Evolutionary conservation across 345 rosid genomes (phyloP).

Genomic region (Kernera saxatilis): DNA sequence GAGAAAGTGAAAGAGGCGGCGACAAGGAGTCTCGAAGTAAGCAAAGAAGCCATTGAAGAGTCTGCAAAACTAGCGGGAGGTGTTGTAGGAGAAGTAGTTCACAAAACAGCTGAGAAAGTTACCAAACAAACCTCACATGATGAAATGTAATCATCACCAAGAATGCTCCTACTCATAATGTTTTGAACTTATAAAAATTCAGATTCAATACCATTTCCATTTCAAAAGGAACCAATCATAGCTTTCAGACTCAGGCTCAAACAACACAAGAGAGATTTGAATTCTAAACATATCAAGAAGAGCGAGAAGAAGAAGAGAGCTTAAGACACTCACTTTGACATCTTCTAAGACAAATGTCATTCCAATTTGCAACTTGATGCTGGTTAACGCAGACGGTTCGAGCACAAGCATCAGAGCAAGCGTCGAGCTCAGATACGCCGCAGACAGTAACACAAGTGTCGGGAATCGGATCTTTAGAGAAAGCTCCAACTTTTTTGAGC

Average conservation of each 20-base stretch:
- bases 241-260: not conserved
- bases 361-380: slow-evolving; percentile 90
- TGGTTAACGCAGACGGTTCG: slow-evolving; percentile 83
- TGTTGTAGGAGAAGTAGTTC: slow-evolving; percentile 36
- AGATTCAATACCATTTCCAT: slow-evolving; percentile 3
- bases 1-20: slow-evolving; percentile 56
- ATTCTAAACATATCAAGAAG: slow-evolving; percentile 10
- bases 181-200: slow-evolving; percentile 2
- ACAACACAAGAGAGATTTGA: not conserved
- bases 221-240: slow-evolving; percentile 10
- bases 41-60: slow-evolving; percentile 41
- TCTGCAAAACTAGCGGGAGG: slow-evolving; percentile 55
- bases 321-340: slow-evolving; percentile 81
- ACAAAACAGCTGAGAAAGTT: slow-evolving; percentile 43
- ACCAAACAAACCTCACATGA: slow-evolving; percentile 33
- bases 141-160: slow-evolving; percentile 33
- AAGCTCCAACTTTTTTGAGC: slow-evolving; percentile 76
- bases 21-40: slow-evolving; percentile 34
- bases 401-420: slow-evolving; percentile 86
- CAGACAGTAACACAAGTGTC: slow-evolving; percentile 88
- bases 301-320: slow-evolving; percentile 28
- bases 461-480: slow-evolving; percentile 70
- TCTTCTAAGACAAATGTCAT: slow-evolving; percentile 70
- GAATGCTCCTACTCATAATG: not conserved
- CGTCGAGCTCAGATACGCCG: slow-evolving; percentile 86